Conservation (phyloP, 495 filamentous ascomycete genomes). For the Tuber aestivum region DNA sequence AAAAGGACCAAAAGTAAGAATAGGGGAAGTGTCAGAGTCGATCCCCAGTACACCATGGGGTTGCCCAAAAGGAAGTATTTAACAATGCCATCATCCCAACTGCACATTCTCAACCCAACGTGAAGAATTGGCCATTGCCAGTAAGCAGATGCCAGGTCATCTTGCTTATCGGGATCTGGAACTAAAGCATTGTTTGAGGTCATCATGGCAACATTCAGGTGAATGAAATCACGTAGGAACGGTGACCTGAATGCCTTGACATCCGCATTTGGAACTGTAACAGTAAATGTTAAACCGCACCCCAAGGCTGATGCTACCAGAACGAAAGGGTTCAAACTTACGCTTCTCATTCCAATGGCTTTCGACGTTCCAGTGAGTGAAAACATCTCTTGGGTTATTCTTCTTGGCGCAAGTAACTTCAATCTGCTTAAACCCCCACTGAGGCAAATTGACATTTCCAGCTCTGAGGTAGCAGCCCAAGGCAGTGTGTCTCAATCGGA, state of each 20-base stretch:
- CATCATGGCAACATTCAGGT: constrained; percentile 99
- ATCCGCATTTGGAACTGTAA: constrained; percentile 76
- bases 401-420: constrained; percentile 92
- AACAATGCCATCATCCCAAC: constrained; percentile 90
- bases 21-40: constrained; percentile 66
- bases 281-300: constrained; percentile 24
- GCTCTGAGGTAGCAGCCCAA: constrained; percentile 92
- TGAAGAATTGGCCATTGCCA: constrained; percentile 98
- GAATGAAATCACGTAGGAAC: constrained; percentile 93
- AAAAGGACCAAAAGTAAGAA: constrained; percentile 67
- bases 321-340: constrained; percentile 46
- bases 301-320: constrained; percentile 18
- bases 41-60: constrained; percentile 92
- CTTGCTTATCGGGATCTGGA: constrained; percentile 97
- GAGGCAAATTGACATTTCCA: constrained; percentile 91
- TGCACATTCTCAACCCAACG: constrained; percentile 95
- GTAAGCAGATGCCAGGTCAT: constrained; percentile 91
- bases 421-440: constrained; percentile 99
- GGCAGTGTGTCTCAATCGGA: constrained; percentile 75
- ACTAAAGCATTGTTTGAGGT: constrained; percentile 98
- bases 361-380: constrained; percentile 99
- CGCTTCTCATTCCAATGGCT: constrained; percentile 83
- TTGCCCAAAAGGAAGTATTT: constrained; percentile 99
- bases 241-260: constrained; percentile 93
- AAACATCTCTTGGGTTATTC: constrained; percentile 85